Conservation (phyloP, 2,329 filamentous ascomycete species). For the Ophiocordyceps robertsii region DNA sequence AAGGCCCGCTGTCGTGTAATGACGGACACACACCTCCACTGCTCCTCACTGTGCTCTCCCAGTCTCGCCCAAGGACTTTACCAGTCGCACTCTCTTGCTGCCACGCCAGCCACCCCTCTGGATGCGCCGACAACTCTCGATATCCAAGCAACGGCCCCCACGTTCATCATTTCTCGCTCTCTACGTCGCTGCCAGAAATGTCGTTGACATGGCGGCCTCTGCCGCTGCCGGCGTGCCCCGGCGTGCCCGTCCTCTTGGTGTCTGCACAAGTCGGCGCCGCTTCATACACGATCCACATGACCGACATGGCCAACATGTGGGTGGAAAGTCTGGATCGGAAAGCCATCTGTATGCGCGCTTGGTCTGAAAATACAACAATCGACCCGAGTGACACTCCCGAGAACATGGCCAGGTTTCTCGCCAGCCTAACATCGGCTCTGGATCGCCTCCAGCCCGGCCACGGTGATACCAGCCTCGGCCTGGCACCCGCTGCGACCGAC, state of each 20-base stretch:
- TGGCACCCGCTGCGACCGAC: constrained; percentile 20
- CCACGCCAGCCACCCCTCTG: background rate
- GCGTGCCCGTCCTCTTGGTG: constrained; percentile 48
- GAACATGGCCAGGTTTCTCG: constrained; percentile 54
- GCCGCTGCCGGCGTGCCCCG: constrained; percentile 24
- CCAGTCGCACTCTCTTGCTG: constrained; percentile 1
- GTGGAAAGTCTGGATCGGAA: constrained; percentile 46
- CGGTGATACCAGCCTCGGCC: constrained; percentile 27
- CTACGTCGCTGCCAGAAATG: background rate
- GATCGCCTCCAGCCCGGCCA: constrained; percentile 31
- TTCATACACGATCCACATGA: constrained; percentile 53
- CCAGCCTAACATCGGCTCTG: constrained; percentile 42
- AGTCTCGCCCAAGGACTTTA: constrained; percentile 3
- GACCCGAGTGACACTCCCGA: constrained; percentile 56
- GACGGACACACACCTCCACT: background rate
- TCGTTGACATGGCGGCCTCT: constrained; percentile 31
- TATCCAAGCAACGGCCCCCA: background rate
- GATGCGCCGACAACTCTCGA: background rate
- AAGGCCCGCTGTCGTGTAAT: background rate
- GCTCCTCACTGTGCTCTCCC: constrained; percentile 5
- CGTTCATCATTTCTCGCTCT: background rate
- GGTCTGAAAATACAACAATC: constrained; percentile 53
- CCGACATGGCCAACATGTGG: constrained; percentile 66
- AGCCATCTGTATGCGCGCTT: constrained; percentile 49
- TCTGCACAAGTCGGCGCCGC: constrained; percentile 40